These are phyloP conservation scores for Gossypium schwendimanii DNA, from an alignment of 441 rosid genomes.

Conservation along the genomic window DNA sequence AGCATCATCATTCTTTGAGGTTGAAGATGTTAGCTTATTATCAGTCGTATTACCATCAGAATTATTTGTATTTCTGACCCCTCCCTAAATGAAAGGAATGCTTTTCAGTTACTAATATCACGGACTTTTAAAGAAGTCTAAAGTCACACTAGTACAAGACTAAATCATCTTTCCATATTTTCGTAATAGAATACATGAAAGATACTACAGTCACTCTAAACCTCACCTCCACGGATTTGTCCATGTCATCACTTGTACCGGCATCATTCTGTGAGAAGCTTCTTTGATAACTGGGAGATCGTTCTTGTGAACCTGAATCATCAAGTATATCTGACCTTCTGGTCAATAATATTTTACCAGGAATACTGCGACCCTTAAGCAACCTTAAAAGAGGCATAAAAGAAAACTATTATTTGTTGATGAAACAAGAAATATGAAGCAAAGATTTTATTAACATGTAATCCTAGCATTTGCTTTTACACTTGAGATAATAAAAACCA, in stretches of 20 bases:
- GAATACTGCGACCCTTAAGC: constrained; percentile 87
- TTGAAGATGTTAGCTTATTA: constrained; percentile 39
- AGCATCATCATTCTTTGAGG: constrained; percentile 36
- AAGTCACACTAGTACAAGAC: background rate
- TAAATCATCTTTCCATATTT: background rate
- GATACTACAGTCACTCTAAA: background rate
- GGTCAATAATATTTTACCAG: constrained; percentile 76
- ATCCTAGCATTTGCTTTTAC: too few relatives aligned
- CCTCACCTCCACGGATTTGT: constrained; percentile 45
- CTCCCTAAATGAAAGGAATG: constrained; percentile 39
- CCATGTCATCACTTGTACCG: constrained; percentile 50
- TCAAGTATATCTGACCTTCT: constrained; percentile 65
- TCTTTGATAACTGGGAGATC: constrained; percentile 56
- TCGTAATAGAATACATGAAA: background rate
- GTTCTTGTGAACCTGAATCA: constrained; percentile 34
- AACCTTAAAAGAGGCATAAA: constrained; percentile 34
- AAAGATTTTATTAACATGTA: too few relatives aligned
- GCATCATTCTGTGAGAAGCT: constrained; percentile 69
- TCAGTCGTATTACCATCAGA: constrained; percentile 29
- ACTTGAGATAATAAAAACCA: too few relatives aligned
- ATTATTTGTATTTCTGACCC: constrained; percentile 33
- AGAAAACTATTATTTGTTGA: background rate
- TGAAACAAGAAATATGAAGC: background rate
- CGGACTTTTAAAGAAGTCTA: background rate
- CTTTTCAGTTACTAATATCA: background rate